Evolutionary conservation across 2,329 filamentous ascomycete genomes (phyloP), one percentile per base, ranked within the genome.

Genomic region (Periconia digitata): DNA sequence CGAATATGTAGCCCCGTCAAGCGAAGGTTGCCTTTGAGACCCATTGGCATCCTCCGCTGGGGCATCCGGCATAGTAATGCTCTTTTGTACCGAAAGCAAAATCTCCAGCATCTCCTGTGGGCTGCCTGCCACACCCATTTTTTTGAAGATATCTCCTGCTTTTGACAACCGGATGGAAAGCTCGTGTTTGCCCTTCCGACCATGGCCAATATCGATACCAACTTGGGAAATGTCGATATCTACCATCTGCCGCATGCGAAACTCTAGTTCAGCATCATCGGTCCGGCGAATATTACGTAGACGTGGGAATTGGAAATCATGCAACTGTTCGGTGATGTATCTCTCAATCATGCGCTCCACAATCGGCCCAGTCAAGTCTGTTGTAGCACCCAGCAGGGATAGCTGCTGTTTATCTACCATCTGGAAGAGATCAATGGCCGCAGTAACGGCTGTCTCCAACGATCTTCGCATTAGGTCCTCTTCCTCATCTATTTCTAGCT

Each of bases 261-360:
- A 83, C 66, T 97, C 92, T 6, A 99, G 77, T 60, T 96, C 91
- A 8, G 88, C 76, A 63, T 99, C 94, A 56, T 96, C 92, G 0
- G 84, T 79, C 43, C 87, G 82, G 56, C 90, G 89, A 58, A 95
- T 83, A 2, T 85, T 80, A 66, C 86, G 90, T 18, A 99, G 76
- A 39, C 87, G 83, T 0, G 92, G 89, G 63, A 96, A 99, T 8
- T 99, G 76, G 22, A 95, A 74, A 63, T 92, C 87, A 60, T 99
- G 92, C 6, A 97, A 84, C 68, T 96, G 92, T 67, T 97, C 94
- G 0, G 90, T 85, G 36, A 99, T 85, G 72, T 99, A 96, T 40
- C 91, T 86, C 72, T 99, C 94, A 56, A 99, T 96, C 62, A 99
- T 79, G 52, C 89, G 85, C 73, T 99, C 95, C 1, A 99, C 92